A percentile compares a stretch with the other conserved stretches of the same genome.
These are phyloP conservation scores for Fusarium neocosmosporiellum DNA, from an alignment of 2,329 filamentous ascomycete genomes.

Conservation along the genomic window DNA sequence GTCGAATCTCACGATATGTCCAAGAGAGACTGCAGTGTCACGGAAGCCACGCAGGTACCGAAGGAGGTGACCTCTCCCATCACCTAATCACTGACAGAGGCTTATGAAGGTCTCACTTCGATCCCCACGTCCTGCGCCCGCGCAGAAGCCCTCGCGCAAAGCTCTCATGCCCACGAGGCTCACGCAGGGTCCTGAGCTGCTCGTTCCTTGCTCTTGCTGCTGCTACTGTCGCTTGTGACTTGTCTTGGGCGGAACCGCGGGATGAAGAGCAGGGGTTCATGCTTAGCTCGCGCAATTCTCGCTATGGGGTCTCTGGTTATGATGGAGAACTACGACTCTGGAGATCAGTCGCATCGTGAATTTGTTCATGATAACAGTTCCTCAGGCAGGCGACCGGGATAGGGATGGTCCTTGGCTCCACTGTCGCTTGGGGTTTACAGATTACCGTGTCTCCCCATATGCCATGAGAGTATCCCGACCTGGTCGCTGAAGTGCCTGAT, in stretches of 20 bases:
- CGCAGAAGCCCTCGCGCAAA: constrained; percentile 22
- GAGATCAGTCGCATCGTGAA: constrained; percentile 24
- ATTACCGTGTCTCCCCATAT: background rate
- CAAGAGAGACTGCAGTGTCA: constrained; percentile 33
- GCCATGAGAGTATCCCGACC: background rate
- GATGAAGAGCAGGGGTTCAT: constrained; percentile 32
- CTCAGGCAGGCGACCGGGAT: constrained; percentile 9
- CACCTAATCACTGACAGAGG: background rate
- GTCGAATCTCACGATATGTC: constrained; percentile 4
- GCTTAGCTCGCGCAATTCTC: constrained; percentile 29
- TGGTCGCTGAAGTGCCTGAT: constrained; percentile 19
- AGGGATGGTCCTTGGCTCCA: constrained; percentile 4
- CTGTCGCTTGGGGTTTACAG: constrained; percentile 16
- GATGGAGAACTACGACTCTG: constrained; percentile 16
- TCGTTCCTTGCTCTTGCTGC: constrained; percentile 33
- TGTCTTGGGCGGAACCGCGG: constrained; percentile 27
- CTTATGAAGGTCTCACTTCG: constrained; percentile 22
- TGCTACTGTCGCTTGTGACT: constrained; percentile 32
- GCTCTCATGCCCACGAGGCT: constrained; percentile 34
- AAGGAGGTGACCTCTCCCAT: constrained; percentile 13
- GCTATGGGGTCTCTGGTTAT: constrained; percentile 16
- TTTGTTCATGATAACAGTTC: constrained; percentile 32
- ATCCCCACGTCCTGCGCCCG: constrained; percentile 20
- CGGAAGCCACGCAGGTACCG: constrained; percentile 44
- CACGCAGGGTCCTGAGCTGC: constrained; percentile 40